These are phyloP conservation scores for Colletotrichum neosansevieriae DNA, from an alignment of 2,329 filamentous ascomycete species.

Conservation along the genomic window DNA sequence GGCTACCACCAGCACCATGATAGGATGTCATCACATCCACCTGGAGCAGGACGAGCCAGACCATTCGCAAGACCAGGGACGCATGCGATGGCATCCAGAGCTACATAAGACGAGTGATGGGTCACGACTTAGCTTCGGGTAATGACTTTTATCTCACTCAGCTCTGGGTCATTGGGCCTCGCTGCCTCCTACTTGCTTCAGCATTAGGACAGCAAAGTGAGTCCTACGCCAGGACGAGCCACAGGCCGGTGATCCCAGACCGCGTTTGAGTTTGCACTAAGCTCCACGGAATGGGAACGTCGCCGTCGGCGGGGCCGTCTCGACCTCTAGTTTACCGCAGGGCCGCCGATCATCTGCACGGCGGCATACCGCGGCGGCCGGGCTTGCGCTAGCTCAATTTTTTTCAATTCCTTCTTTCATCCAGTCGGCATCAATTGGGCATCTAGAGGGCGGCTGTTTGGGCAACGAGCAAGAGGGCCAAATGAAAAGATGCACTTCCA, in stretches of 20 bases:
- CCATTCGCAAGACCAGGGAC: constrained; percentile 1
- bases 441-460: neutral
- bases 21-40: neutral
- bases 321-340: neutral
- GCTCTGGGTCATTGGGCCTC: neutral
- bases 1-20: neutral
- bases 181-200: neutral
- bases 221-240: constrained; percentile 4
- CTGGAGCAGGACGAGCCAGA: neutral
- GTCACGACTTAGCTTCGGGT: neutral
- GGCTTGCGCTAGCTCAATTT: neutral
- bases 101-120: neutral
- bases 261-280: constrained; percentile 19
- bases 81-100: neutral
- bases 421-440: neutral
- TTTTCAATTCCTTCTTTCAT: neutral
- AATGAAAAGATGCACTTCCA: neutral
- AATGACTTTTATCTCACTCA: constrained; percentile 17
- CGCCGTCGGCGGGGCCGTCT: neutral
- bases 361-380: constrained; percentile 6
- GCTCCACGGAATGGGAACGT: constrained; percentile 15
- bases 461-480: neutral
- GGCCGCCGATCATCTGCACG: constrained; percentile 15
- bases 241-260: constrained; percentile 6
- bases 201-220: neutral